Evolutionary conservation across 1,139 yeast genomes (phyloP).

Genomic region (Yamadazyma aaseri): DNA sequence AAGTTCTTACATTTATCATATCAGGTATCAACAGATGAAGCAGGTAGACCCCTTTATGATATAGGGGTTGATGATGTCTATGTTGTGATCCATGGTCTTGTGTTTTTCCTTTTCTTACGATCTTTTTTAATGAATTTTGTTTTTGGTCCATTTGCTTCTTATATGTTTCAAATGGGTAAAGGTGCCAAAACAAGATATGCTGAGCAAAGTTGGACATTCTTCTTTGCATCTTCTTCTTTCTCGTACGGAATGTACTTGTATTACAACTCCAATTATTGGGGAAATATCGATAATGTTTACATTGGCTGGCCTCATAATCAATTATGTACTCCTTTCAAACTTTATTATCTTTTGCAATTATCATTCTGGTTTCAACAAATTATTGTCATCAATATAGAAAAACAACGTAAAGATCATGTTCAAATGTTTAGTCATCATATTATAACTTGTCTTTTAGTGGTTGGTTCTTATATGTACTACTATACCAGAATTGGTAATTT

Average conservation of each 20-base stretch:
- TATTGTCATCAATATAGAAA: conserved; percentile 73
- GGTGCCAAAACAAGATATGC: conserved; percentile 68
- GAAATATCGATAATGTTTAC: conserved; percentile 60
- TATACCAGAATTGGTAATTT: conserved; percentile 78
- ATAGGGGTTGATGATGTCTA: conserved; percentile 58
- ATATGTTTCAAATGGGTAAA: conserved; percentile 44
- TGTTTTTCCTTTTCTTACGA: conserved; percentile 58
- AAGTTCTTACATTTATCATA: conserved; percentile 55
- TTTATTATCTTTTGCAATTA: conserved; percentile 68
- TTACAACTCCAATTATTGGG: conserved; percentile 56
- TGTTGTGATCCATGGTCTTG: conserved; percentile 54
- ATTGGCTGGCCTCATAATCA: conserved; percentile 74
- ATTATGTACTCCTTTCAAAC: conserved; percentile 52
- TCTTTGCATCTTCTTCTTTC: conserved; percentile 62
- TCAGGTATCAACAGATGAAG: conserved; percentile 21
- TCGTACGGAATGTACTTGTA: conserved; percentile 59
- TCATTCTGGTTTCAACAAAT: conserved; percentile 83
- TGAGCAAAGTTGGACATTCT: conserved; percentile 81
- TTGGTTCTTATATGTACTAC: conserved; percentile 73
- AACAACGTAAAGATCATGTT: conserved; percentile 72
- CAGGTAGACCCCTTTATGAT: conserved; percentile 41
- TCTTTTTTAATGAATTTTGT: conserved; percentile 57
- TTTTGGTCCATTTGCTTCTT: conserved; percentile 57
- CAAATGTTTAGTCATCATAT: conserved; percentile 92
- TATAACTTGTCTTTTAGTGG: conserved; percentile 65